Evolutionary conservation across 495 filamentous ascomycete genomes (phyloP), one percentile per base, ranked within the genome.

Genomic region (Daldinia bambusicola): DNA sequence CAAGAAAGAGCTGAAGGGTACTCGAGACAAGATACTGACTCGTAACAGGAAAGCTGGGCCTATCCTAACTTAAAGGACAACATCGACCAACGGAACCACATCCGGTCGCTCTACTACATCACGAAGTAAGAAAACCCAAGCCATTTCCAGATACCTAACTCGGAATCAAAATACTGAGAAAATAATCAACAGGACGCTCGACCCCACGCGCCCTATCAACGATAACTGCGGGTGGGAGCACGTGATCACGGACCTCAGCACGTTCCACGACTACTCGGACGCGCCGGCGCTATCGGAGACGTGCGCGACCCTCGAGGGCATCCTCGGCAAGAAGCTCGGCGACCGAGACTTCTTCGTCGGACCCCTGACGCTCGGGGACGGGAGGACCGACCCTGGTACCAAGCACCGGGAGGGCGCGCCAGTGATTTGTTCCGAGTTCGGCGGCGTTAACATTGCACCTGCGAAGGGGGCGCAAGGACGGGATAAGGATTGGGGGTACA

Each of bases 221-320:
- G 87, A 89, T 77, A 89, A 89, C 75, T 89, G 87, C 68, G 87
- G 87, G 59, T 89, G 87, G 87, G 85, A 89, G 51, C 87, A 88
- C 62, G 84, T 88, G 3, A 57, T 78, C 6, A 88, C 85, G 1
- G 86, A 89, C 57, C 79, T 89, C 0, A 86, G 84, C 43, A 89
- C 87, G 10, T 89, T 85, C 78, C 87, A 89, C 74, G 87, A 89
- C 79, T 89, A 89, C 76, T 71, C 77, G 12, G 87, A 89, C 70
- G 82, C 79, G 1, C 51, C 77, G 3, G 82, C 78, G 18, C 81
- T 89, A 7, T 74, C 82, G 0, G 61, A 80, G 37, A 83, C 83
- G 2, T 88, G 86, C 74, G 74, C 80, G 1, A 77, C 69, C 34
- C 52, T 84, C 74, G 75, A 77, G 2, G 79, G 79, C 1, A 88